A percentile compares a stretch with the other conserved stretches of the same genome.
These are phyloP conservation scores for Zymoseptoria passerinii DNA, from an alignment of 2,329 filamentous ascomycete genomes.

Conservation along the genomic window DNA sequence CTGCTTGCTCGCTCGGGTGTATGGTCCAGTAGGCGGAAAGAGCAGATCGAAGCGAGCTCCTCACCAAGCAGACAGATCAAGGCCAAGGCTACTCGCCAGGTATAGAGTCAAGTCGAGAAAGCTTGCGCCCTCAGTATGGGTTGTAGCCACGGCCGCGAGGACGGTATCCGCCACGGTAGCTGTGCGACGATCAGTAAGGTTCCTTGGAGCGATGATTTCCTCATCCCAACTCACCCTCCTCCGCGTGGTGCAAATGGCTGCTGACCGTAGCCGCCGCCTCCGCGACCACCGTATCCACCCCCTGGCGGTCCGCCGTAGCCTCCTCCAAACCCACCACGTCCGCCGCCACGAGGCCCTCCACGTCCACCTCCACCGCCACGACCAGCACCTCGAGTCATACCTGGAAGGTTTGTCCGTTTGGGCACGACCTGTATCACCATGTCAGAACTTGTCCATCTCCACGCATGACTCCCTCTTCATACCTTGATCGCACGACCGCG, in stretches of 20 bases:
- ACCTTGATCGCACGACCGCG: slow-evolving; percentile 95
- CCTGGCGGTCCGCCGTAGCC: slow-evolving; percentile 26
- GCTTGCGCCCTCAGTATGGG: slow-evolving; percentile 30
- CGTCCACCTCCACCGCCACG: slow-evolving; percentile 46
- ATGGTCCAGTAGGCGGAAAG: background rate
- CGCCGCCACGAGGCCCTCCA: slow-evolving; percentile 45
- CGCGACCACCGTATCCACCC: slow-evolving; percentile 11
- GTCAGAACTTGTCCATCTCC: background rate
- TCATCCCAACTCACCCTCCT: slow-evolving; percentile 19
- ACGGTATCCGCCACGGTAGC: slow-evolving; percentile 32
- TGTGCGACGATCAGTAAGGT: slow-evolving; percentile 15
- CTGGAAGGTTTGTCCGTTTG: slow-evolving; percentile 93
- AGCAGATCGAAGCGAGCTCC: background rate
- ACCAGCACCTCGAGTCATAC: slow-evolving; percentile 79
- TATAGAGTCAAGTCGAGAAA: background rate
- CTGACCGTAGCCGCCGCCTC: slow-evolving; percentile 33
- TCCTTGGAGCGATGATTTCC: background rate
- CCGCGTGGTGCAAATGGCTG: slow-evolving; percentile 29
- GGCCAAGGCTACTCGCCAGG: background rate
- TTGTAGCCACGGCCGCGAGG: slow-evolving; percentile 30
- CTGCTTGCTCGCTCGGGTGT: background rate
- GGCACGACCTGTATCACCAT: slow-evolving; percentile 58
- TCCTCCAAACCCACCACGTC: slow-evolving; percentile 42
- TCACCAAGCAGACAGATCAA: background rate
- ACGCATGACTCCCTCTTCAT: slow-evolving; percentile 15